Base-by-base conservation (phyloP, 306 rosid genomes). In the Prunus mongolica region DNA sequence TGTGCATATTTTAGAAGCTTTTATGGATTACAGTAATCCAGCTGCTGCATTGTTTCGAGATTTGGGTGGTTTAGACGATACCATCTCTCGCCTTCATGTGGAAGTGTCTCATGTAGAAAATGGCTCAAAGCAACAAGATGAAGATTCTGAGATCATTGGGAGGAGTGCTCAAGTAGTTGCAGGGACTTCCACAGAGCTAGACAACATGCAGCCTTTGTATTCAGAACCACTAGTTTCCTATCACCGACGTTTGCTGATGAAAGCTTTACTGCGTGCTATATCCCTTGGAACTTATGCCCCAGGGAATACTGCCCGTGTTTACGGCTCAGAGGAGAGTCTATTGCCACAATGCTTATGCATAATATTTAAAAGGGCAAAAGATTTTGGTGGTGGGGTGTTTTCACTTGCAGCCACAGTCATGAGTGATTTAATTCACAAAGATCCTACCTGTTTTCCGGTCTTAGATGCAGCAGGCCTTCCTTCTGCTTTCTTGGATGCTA, bases 341-440 rank as follows among this genome's bases (percentile, higher is more conserved):
- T 82, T 96, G 82, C 98, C 96, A 12, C 89, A 87, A 55, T 91
- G 98, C 86, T 87, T 96, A 78, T 91, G 93, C 82, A 74, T 87
- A 78, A 91, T 96, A 58, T 93, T 96, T 68, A 91, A 84, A 82
- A 87, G 91, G 81, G 97, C 98, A 14, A 89, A 84, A 80, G 93
- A 91, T 84, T 96, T 96, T 89, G 99, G 99, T 76, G 99, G 97
- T 74, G 98, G 93, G 75, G 97, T 96, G 72, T 96, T 92, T 75
- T 96, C 98, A 34, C 97, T 93, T 82, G 97, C 99, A 13, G 97
- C 98, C 55, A 89, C 96, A 75, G 99, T 93, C 79, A 89, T 93
- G 97, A 96, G 98, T 80, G 99, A 96, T 82, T 77, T 96, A 74
- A 93, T 96, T 71, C 99, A 96, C 85, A 93, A 93, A 81, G 99